Evolutionary conservation across 176 grass and related monocot genomes (phyloP).

Genomic region (Typha latifolia): DNA sequence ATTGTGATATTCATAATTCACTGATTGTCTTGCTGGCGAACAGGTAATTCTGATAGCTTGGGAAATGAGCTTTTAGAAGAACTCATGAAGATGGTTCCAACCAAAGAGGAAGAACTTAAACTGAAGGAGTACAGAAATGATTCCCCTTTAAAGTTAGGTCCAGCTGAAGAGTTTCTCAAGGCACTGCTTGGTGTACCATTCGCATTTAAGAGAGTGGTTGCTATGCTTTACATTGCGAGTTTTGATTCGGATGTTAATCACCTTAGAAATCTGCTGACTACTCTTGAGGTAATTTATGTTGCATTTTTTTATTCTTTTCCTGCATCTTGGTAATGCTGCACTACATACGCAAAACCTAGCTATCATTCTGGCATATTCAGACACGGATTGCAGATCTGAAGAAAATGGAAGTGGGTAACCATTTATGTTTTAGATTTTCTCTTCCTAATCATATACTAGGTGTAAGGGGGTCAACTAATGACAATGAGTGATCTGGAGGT

Average conservation of each 20-base stretch:
- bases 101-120: conserved; percentile 65
- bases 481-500: conserved; percentile 51
- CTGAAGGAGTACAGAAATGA: conserved; percentile 46
- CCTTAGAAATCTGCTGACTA: conserved; percentile 52
- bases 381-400: too few species aligned
- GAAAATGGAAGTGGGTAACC: too few species aligned
- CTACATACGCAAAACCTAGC: too few species aligned
- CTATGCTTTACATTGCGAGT: conserved; percentile 68
- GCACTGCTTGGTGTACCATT: conserved; percentile 56
- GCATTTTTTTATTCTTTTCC: too few species aligned
- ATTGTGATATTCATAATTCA: not conserved
- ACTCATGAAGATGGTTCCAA: conserved; percentile 67
- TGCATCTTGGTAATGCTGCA: too few species aligned
- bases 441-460: too few species aligned
- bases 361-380: too few species aligned
- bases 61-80: conserved; percentile 52
- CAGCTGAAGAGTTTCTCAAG: conserved; percentile 66
- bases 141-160: conserved; percentile 41
- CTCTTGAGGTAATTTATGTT: conserved; percentile 48
- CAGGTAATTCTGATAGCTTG: conserved; percentile 47
- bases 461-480: too few species aligned
- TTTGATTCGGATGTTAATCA: conserved; percentile 52
- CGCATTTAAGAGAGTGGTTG: conserved; percentile 72
- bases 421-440: too few species aligned
- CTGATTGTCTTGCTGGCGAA: conserved; percentile 8